phyloP scores from a whole-genome alignment of 2,329 filamentous ascomycete genomes.

The Cercospora citrullina region DNA sequence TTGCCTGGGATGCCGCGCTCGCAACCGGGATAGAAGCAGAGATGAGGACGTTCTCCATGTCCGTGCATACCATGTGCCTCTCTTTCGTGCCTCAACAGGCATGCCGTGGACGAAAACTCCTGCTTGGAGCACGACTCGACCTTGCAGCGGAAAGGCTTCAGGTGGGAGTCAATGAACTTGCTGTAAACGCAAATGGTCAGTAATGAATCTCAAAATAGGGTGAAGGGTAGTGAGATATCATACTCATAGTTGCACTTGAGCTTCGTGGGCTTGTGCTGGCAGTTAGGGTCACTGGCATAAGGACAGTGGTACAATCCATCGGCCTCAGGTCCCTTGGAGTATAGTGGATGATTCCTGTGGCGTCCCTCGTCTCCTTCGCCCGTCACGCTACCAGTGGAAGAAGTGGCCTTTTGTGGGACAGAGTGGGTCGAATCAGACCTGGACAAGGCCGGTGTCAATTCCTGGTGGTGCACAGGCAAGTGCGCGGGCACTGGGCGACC shows the following conservation, averaged over 20 bases:
- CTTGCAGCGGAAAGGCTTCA: slow-evolving; percentile 97
- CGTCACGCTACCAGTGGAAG: slow-evolving; percentile 18
- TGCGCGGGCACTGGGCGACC: slow-evolving; percentile 8
- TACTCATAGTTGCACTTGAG: slow-evolving; percentile 99
- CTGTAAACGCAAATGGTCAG: slow-evolving; percentile 50
- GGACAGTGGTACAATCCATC: slow-evolving; percentile 95
- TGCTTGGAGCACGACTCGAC: slow-evolving; percentile 77
- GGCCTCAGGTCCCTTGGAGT: slow-evolving; percentile 63
- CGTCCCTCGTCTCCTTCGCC: slow-evolving; percentile 38
- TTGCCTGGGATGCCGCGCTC: slow-evolving; percentile 79
- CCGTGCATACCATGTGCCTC: slow-evolving; percentile 96
- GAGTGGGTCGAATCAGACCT: slow-evolving; percentile 10
- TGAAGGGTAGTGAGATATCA: slow-evolving; percentile 44
- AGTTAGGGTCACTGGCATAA: slow-evolving; percentile 66
- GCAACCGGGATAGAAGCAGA: slow-evolving; percentile 84
- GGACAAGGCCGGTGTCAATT: slow-evolving; percentile 9
- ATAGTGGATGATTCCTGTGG: slow-evolving; percentile 61
- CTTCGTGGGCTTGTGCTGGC: slow-evolving; percentile 89
- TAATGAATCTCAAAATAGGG: slow-evolving; percentile 7
- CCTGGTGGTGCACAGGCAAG: slow-evolving; percentile 15
- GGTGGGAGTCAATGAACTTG: slow-evolving; percentile 95
- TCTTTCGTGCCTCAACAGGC: slow-evolving; percentile 88
- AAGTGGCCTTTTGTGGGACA: slow-evolving; percentile 15
- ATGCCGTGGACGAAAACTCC: slow-evolving; percentile 92
- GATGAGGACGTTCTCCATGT: slow-evolving; percentile 87